Evolutionary conservation across 129 eudicot genomes (phyloP).

Genomic region (Heracleum sosnowskyi): DNA sequence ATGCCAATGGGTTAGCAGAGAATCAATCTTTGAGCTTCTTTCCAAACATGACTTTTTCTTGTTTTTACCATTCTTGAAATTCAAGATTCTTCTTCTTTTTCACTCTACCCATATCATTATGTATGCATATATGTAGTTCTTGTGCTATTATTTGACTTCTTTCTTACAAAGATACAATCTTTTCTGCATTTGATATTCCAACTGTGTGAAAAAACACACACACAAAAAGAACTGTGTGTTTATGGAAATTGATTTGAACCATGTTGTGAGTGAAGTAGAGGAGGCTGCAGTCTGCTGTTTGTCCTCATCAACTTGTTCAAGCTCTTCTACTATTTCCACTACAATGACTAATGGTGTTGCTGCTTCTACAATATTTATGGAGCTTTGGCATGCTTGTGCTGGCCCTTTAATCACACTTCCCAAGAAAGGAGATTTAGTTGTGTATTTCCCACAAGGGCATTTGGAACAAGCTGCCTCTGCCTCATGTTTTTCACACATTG

Average conservation of each 20-base stretch:
- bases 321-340: conserved; percentile 25
- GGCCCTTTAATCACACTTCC: conserved; percentile 86
- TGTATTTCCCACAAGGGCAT: conserved; percentile 88
- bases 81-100: conserved; percentile 4
- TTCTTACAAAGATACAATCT: not conserved
- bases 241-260: conserved; percentile 96
- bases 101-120: conserved; percentile 15
- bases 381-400: conserved; percentile 98
- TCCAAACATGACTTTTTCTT: conserved; percentile 30
- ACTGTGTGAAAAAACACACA: conserved; percentile 3
- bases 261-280: conserved; percentile 56
- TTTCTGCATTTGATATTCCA: not conserved
- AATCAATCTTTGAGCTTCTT: conserved; percentile 46
- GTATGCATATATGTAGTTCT: conserved; percentile 13
- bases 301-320: conserved; percentile 38
- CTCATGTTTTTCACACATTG: conserved; percentile 51
- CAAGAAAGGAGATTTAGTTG: conserved; percentile 74
- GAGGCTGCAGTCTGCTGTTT: conserved; percentile 38
- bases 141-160: conserved; percentile 36
- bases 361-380: conserved; percentile 39
- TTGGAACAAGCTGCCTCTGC: conserved; percentile 64
- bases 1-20: conserved; percentile 50
- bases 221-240: not conserved
- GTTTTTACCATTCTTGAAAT: conserved; percentile 8
- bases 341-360: conserved; percentile 5